Base-by-base conservation (phyloP, 495 filamentous ascomycete genomes). In the Annulohypoxylon maeteangense region DNA sequence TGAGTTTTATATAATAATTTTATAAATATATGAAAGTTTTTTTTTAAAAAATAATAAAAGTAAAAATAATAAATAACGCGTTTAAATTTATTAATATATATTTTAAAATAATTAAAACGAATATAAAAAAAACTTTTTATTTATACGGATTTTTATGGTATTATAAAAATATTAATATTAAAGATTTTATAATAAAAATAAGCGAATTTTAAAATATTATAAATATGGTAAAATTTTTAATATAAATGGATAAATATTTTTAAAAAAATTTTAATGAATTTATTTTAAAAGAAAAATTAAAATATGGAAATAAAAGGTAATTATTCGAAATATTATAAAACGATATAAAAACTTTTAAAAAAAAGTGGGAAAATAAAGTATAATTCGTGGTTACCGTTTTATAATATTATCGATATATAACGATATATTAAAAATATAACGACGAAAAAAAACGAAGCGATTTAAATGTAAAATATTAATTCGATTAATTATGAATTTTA, bases 121-220 rank as follows among this genome's bases (percentile, higher is more conserved):
- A 42, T 63, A 53, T 38, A 53, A 53, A 63, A 63, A 63, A 63
- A 5, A 2, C 40, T 63, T 63, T 53, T 53, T 18, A 45, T 25
- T 63, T 63, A 2, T 20, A 50, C 38, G 38, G 53, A 38, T 63
- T 63, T 31, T 53, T 63, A 38, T 63, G 38, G 38, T 63, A 53
- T 63, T 63, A 42, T n/a, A 16, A 16, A 38, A 63, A 36, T 53
- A 63, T 63, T 53, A 63, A 36, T 12, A 63, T 38, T 53, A 53
- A 63, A 40, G 40, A 29, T 29, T 53, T 38, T 53, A 44, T 53
- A 62, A 27, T 50, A 62, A 51, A 38, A 31, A 45, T 10, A 42
- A n/a, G 12, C 16, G n/a, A n/a, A n/a, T n/a, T n/a, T n/a, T n/a
- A n/a, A n/a, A n/a, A n/a, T n/a, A n/a, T n/a, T 42, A 42, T n/a